phyloP scores from a whole-genome alignment of 179 eudicot genomes.

The Carnegiea gigantea region DNA sequence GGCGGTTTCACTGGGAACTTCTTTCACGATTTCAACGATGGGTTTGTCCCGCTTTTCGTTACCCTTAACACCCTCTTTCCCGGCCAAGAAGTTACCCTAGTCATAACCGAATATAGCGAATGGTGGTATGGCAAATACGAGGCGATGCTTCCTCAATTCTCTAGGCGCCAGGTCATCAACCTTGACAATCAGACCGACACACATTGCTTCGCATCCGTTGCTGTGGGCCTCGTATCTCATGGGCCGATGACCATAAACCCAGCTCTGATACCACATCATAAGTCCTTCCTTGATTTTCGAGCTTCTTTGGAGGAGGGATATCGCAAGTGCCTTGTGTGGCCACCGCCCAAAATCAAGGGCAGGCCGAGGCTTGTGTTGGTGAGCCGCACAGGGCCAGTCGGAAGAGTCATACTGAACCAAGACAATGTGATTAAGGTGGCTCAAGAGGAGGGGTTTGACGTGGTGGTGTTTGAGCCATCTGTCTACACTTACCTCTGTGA shows the following conservation, averaged over 20 bases:
- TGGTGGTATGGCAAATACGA: slow-evolving; percentile 75
- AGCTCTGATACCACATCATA: slow-evolving; percentile 26
- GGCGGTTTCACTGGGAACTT: slow-evolving; percentile 64
- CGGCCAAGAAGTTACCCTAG: slow-evolving; percentile 46
- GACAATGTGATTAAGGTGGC: slow-evolving; percentile 38
- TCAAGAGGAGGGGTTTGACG: slow-evolving; percentile 55
- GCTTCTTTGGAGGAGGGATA: slow-evolving; percentile 45
- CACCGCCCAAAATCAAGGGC: slow-evolving; percentile 33
- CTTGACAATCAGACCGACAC: slow-evolving; percentile 52
- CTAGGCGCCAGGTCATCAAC: slow-evolving; percentile 45
- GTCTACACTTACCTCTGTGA: slow-evolving; percentile 43
- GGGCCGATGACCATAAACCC: slow-evolving; percentile 50
- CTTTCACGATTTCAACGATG: slow-evolving; percentile 66
- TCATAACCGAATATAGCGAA: slow-evolving; percentile 44
- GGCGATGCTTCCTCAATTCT: slow-evolving; percentile 44
- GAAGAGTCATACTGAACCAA: slow-evolving; percentile 54
- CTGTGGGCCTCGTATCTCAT: slow-evolving; percentile 57
- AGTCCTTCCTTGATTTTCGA: slow-evolving; percentile 48
- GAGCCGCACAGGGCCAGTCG: slow-evolving; percentile 37
- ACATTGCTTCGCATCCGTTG: slow-evolving; percentile 62
- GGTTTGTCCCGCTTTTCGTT: slow-evolving; percentile 63
- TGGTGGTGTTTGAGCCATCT: slow-evolving; percentile 45
- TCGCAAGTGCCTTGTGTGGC: slow-evolving; percentile 20
- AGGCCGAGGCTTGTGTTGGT: slow-evolving; percentile 53
- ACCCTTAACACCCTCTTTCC: slow-evolving; percentile 44